phyloP scores from a whole-genome alignment of 345 rosid genomes.

The Arabis alpina region DNA sequence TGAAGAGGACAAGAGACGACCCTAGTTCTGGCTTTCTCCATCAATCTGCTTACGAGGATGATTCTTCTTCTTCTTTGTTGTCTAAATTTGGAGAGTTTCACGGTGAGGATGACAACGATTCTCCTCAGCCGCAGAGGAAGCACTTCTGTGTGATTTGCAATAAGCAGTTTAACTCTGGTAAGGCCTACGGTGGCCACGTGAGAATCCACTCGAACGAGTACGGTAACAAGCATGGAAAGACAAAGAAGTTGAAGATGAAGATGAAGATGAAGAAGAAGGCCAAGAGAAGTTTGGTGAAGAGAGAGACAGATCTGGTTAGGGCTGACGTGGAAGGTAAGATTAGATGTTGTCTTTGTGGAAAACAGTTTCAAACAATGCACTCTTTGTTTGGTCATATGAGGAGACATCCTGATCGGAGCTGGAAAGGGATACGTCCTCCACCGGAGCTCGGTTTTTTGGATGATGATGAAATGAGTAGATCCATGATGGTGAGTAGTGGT shows the following conservation, averaged over 20 bases:
- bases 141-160: slow-evolving; percentile 45
- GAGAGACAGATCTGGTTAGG: slow-evolving; percentile 36
- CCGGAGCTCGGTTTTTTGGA: slow-evolving; percentile 23
- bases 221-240: slow-evolving; percentile 32
- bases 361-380: slow-evolving; percentile 48
- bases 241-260: slow-evolving; percentile 25
- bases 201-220: slow-evolving; percentile 46
- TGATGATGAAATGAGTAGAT: slow-evolving; percentile 30
- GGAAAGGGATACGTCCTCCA: slow-evolving; percentile 67
- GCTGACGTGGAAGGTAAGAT: slow-evolving; percentile 39
- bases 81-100: slow-evolving; percentile 29
- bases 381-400: slow-evolving; percentile 87
- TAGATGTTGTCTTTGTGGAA: slow-evolving; percentile 49
- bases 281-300: slow-evolving; percentile 26
- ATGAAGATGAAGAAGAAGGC: slow-evolving; percentile 23
- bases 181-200: slow-evolving; percentile 53
- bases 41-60: slow-evolving; percentile 1
- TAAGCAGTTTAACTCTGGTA: slow-evolving; percentile 48
- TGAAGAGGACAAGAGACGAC: slow-evolving; percentile 34
- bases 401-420: slow-evolving; percentile 71
- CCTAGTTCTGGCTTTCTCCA: slow-evolving; percentile 1
- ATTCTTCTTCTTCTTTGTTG: background rate
- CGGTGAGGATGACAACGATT: slow-evolving; percentile 7
- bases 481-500: slow-evolving; percentile 19
- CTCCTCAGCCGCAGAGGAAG: slow-evolving; percentile 16